Evolutionary conservation across 345 rosid species (phyloP), one percentile per base, ranked within the genome.

Genomic region (Acer negundo): DNA sequence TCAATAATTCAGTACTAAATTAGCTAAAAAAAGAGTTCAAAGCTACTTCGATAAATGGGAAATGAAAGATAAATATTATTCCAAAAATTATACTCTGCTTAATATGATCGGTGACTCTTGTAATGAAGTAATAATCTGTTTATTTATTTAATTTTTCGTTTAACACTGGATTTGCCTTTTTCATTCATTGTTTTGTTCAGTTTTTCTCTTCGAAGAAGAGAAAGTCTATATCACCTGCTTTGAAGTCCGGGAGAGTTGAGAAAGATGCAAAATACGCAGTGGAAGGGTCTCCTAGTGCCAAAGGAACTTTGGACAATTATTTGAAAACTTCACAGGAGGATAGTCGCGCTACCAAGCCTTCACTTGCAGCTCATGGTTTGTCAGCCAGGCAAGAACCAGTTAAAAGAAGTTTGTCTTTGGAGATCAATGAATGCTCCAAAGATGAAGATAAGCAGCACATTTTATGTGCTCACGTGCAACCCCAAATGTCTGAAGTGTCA

Each of bases 131-230:
- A 16, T 28, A 23, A 3, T 46, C 11, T 49, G 24, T 20, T 53
- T 20, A 23, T 22, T 64, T 28, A 49, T 24, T 20, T 58, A 58
- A n/a, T n/a, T 56, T 56, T 56, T 68, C 24, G 1, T 77, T 63
- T 77, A 59, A 20, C 56, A 67, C 31, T 72, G 76, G 64, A 47
- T 67, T 38, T 26, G 6, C 62, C 38, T 80, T 71, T 76, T 73
- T 69, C 20, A 63, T 76, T 70, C 40, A 35, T 31, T 79, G 66
- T 71, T 73, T 55, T 80, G 0, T 82, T 70, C 85, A 95, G 99
- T 95, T 89, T 87, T 93, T 72, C 55, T 83, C 86, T 63, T 92
- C 94, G 35, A 93, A 85, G 85, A 95, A 93, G 90, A 87, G 94
- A 88, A 95, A 93, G 81, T 58, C 89, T 22, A 10, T 20, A 2